Conservation (phyloP, 73 alveolate genomes). For the Blepharisma stoltei region DNA sequence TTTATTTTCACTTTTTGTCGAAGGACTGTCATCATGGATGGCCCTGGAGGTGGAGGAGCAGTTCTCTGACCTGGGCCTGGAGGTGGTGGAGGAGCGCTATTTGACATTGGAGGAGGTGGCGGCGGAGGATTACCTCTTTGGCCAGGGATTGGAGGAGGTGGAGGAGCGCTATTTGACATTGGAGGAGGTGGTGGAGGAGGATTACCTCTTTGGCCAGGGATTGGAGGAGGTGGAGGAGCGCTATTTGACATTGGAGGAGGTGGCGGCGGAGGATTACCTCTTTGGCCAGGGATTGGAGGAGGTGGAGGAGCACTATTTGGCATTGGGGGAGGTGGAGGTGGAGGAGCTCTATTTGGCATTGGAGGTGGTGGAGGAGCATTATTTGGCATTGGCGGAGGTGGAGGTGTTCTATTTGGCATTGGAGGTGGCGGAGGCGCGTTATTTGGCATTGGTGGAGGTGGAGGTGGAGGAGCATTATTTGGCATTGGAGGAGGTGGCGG, state of each 20-base stretch:
- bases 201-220: slow-evolving; percentile 40
- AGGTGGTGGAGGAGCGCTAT: slow-evolving; percentile 49
- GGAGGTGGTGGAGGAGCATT: slow-evolving; percentile 41
- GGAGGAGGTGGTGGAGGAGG: slow-evolving; percentile 55
- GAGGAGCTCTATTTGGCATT: slow-evolving; percentile 31
- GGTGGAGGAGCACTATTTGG: slow-evolving; percentile 40
- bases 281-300: slow-evolving; percentile 40
- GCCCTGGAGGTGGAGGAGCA: slow-evolving; percentile 62
- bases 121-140: slow-evolving; percentile 50
- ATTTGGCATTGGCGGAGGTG: slow-evolving; percentile 38
- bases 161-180: slow-evolving; percentile 38
- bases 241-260: slow-evolving; percentile 35
- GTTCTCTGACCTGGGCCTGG: slow-evolving; percentile 47
- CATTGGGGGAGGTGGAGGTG: slow-evolving; percentile 46
- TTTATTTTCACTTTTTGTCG: slow-evolving; percentile 41
- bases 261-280: slow-evolving; percentile 28
- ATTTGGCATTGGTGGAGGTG: slow-evolving; percentile 15
- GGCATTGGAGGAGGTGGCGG: slow-evolving; percentile 42
- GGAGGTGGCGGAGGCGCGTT: slow-evolving; percentile 28
- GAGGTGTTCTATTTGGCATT: slow-evolving; percentile 19
- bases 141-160: slow-evolving; percentile 35
- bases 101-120: slow-evolving; percentile 44
- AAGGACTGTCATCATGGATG: slow-evolving; percentile 38
- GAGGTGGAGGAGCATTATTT: slow-evolving; percentile 42
- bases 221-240: slow-evolving; percentile 29